Base-by-base conservation (phyloP, 2,329 filamentous ascomycete genomes). In the Botrytis aclada region DNA sequence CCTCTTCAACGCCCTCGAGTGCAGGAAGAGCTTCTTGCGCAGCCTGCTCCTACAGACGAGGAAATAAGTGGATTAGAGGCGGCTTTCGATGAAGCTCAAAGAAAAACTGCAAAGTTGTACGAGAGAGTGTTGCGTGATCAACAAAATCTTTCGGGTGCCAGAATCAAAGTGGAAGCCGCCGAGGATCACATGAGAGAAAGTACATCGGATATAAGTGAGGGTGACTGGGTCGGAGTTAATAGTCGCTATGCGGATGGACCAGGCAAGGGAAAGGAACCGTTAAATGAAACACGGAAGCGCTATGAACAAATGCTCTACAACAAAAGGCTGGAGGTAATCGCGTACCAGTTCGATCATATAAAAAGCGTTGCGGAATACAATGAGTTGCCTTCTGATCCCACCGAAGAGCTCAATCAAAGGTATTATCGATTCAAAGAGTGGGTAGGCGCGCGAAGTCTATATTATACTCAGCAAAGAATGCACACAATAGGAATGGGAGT, bases 131-230 rank as follows among this genome's bases (percentile, higher is more conserved):
- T 54, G n/a, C 14, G 14, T 16, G 1, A 3, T 8, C n/a, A 54
- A 29, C 12, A 3, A 16, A 16, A 54, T 29, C 51, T 51, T n/a
- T 54, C n/a, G 25, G 8, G 16, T 16, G 51, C 51, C 12, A 54
- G 51, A 29, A 3, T 29, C 14, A 3, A 18, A 16, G 25, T 12
- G 51, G n/a, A 54, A 54, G 0, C 4, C n/a, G 18, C 0, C 3
- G 51, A 54, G 14, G 5, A n/a, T 14, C 3, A 16, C 6, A 29
- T 54, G n/a, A 16, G 8, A 29, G 25, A 54, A 54, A 1, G 0
- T 4, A 14, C 51, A n/a, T 54, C n/a, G n/a, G 14, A 54, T 16
- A 16, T 54, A 29, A 54, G 14, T 54, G 51, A 29, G 6, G 1
- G 1, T 54, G 25, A 29, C 14, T 54, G 51, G 51, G 51, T 4